Evolutionary conservation across 1,284 basidiomycete genomes (phyloP).

Genomic region (Ustilago esculenta): DNA sequence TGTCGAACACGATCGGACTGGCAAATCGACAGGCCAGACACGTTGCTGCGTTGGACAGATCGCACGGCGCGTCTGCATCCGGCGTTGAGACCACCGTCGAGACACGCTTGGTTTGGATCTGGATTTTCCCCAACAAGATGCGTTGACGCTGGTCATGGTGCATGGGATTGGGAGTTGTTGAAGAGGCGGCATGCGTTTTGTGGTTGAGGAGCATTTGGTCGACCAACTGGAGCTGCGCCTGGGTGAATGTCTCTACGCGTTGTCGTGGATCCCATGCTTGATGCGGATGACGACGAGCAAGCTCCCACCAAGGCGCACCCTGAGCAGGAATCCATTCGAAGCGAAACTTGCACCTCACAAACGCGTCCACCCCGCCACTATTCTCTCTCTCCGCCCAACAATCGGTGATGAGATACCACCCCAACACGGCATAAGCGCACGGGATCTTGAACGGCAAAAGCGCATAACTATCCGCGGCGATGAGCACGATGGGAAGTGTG

Average conservation of each 20-base stretch:
- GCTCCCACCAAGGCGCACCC: slow-evolving; percentile 46
- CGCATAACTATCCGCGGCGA: slow-evolving; percentile 39
- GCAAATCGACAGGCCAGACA: slow-evolving; percentile 12
- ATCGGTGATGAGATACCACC: slow-evolving; percentile 55
- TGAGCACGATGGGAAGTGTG: slow-evolving; percentile 37
- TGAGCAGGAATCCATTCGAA: slow-evolving; percentile 51
- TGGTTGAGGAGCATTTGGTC: slow-evolving; percentile 10
- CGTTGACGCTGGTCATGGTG: neutral
- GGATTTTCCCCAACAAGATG: slow-evolving; percentile 16
- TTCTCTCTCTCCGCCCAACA: slow-evolving; percentile 43
- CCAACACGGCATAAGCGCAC: slow-evolving; percentile 50
- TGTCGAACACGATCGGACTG: slow-evolving; percentile 25
- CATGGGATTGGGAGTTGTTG: neutral
- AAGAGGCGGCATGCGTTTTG: neutral
- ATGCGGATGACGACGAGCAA: neutral
- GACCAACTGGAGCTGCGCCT: slow-evolving; percentile 7
- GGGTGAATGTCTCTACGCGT: slow-evolving; percentile 14
- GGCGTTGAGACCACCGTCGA: slow-evolving; percentile 8
- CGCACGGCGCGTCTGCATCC: slow-evolving; percentile 7
- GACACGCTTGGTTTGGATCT: slow-evolving; percentile 2
- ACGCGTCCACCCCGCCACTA: neutral
- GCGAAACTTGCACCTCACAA: slow-evolving; percentile 52
- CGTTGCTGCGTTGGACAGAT: slow-evolving; percentile 10
- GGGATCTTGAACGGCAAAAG: slow-evolving; percentile 36
- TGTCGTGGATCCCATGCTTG: slow-evolving; percentile 25